Percentiles rank a stretch among this genome's conserved stretches.
phyloP scores from a whole-genome alignment of 1,284 basidiomycete genomes.

The Cutaneotrichosporon sp. region DNA sequence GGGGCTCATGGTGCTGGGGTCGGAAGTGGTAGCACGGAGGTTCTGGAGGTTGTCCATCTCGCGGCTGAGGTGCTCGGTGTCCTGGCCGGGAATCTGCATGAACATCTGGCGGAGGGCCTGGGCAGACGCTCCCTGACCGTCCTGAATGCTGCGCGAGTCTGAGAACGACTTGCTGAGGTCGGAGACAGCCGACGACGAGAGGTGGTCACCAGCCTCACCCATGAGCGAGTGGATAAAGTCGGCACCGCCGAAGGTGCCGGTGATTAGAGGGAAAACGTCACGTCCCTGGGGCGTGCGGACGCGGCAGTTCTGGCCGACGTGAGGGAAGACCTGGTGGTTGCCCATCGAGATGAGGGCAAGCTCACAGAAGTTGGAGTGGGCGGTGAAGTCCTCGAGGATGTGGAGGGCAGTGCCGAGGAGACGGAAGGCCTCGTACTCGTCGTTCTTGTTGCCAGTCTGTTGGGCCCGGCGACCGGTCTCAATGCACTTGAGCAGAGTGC shows the following conservation, averaged over 20 bases:
- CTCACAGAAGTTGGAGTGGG: slow-evolving; percentile 88
- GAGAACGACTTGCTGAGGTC: slow-evolving; percentile 80
- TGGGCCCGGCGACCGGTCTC: slow-evolving; percentile 61
- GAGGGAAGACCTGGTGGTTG: slow-evolving; percentile 75
- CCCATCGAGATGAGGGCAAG: slow-evolving; percentile 73
- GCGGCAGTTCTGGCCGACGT: slow-evolving; percentile 79
- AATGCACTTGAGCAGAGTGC: slow-evolving; percentile 70
- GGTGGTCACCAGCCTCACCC: slow-evolving; percentile 57
- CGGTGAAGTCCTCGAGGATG: slow-evolving; percentile 60
- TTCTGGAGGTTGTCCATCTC: slow-evolving; percentile 74
- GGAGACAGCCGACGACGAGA: slow-evolving; percentile 69
- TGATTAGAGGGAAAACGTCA: slow-evolving; percentile 77
- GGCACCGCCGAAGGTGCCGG: slow-evolving; percentile 81
- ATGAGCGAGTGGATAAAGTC: slow-evolving; percentile 75
- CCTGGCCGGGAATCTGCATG: slow-evolving; percentile 63
- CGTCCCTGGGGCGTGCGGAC: slow-evolving; percentile 75
- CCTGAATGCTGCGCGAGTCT: slow-evolving; percentile 57
- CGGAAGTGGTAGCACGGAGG: slow-evolving; percentile 64
- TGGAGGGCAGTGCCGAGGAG: slow-evolving; percentile 66
- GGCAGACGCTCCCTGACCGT: slow-evolving; percentile 57
- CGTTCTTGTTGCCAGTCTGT: slow-evolving; percentile 62
- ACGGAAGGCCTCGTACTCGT: slow-evolving; percentile 78
- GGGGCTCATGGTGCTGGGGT: slow-evolving; percentile 77
- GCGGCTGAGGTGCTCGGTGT: slow-evolving; percentile 58
- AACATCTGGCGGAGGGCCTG: slow-evolving; percentile 50